These are phyloP conservation scores for Verticillium isaacii DNA, from an alignment of 2,329 filamentous ascomycete species.

Conservation along the genomic window DNA sequence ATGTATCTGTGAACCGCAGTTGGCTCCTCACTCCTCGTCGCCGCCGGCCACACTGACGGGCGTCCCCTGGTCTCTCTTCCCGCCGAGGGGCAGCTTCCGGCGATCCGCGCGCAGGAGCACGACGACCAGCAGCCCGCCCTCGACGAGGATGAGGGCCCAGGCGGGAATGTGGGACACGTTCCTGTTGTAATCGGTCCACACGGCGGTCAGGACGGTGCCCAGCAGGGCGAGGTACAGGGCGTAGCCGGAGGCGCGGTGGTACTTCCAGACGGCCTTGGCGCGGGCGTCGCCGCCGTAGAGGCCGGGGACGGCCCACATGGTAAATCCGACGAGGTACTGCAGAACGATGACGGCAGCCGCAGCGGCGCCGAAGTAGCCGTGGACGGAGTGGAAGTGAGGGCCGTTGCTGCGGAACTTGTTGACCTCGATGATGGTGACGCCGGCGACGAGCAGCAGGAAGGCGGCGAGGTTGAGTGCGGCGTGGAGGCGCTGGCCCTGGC, in stretches of 20 bases:
- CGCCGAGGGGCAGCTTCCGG: conserved; percentile 65
- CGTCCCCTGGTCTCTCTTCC: neutral
- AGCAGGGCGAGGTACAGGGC: conserved; percentile 64
- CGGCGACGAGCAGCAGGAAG: conserved; percentile 56
- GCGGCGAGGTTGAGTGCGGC: conserved; percentile 64
- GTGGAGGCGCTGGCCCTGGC: conserved; percentile 56
- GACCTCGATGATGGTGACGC: conserved; percentile 68
- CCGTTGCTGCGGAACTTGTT: conserved; percentile 72
- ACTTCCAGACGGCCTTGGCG: conserved; percentile 85
- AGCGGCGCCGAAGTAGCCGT: conserved; percentile 77
- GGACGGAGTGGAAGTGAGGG: conserved; percentile 72
- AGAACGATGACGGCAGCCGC: conserved; percentile 65
- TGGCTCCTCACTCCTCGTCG: neutral
- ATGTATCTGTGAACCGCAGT: neutral
- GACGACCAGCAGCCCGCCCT: conserved; percentile 63
- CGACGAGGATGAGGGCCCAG: conserved; percentile 68
- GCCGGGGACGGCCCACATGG: conserved; percentile 70
- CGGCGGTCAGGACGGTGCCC: conserved; percentile 70
- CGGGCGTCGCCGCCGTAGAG: conserved; percentile 75
- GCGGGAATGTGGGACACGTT: conserved; percentile 65
- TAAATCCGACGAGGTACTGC: conserved; percentile 76
- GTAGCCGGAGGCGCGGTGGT: conserved; percentile 78
- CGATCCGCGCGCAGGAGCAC: conserved; percentile 74
- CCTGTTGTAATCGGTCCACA: conserved; percentile 69
- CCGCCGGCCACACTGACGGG: neutral